Evolutionary conservation across 2,329 filamentous ascomycete genomes (phyloP), one percentile per base, ranked within the genome.

Genomic region (Clonostachys chloroleuca): DNA sequence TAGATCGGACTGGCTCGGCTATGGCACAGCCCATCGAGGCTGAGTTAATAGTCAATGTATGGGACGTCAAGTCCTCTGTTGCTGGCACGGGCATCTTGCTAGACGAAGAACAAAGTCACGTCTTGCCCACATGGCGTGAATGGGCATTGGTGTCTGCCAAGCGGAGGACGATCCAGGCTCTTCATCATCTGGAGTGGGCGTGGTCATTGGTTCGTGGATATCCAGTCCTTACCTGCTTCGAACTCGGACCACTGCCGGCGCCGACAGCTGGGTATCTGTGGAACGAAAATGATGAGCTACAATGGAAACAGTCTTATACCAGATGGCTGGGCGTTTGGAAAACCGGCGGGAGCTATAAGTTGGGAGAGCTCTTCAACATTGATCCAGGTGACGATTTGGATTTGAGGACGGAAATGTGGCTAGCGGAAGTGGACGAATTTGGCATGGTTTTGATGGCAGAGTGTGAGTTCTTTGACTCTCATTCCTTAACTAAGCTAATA

Each of bases 131-230:
- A 7, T 55, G 53, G 51, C 16, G 44, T 17, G 20, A 48, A 12
- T 55, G 53, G 53, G 53, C 51, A 20, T 41, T 52, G 12, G 48
- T 50, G 4, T 48, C 51, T 3, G 49, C 48, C 42, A 55, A 55
- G 39, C 47, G 53, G 6, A 47, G 53, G 10, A 55, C 51, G 5
- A 49, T 55, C n/a, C 34, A 50, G 5, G 47, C 44, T 14, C 42
- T 52, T 14, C 51, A 52, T 40, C 53, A 55, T 41, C 36, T 55
- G 20, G 53, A 55, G 40, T 55, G 51, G 51, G 42, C 49, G 3
- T 55, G 53, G 51, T 55, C 53, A 1, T 40, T 55, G 12, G 35
- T 46, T 10, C 33, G 46, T 17, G 51, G 51, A 6, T 55, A 55
- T 34, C 53, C 53, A 3, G 34, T 48, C 14, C 44, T 55, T 3